phyloP scores from a whole-genome alignment of 305 asterid genomes.

The Lippia alba region DNA sequence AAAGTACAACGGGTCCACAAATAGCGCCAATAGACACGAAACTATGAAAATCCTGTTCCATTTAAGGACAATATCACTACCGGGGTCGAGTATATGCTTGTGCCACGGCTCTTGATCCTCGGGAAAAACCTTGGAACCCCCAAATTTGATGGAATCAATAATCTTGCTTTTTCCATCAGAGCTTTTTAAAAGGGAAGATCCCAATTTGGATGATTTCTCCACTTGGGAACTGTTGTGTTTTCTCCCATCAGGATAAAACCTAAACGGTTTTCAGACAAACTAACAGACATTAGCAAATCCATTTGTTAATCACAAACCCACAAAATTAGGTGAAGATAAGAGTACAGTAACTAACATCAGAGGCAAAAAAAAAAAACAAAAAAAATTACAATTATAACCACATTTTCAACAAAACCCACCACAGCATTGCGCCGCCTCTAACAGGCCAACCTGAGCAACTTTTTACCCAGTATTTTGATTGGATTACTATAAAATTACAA shows the following conservation, averaged over 20 bases:
- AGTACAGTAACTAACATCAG: conserved; percentile 1
- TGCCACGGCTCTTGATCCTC: conserved; percentile 62
- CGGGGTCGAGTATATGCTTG: conserved; percentile 85
- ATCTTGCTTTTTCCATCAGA: conserved; percentile 56
- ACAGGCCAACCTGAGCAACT: conserved; percentile 6
- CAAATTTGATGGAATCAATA: conserved; percentile 53
- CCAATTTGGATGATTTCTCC: conserved; percentile 52
- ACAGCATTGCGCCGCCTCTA: neutral
- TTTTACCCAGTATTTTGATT: conserved; percentile 2
- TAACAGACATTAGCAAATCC: conserved; percentile 38
- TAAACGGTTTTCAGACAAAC: conserved; percentile 43
- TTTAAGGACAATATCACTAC: conserved; percentile 80
- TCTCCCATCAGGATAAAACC: conserved; percentile 81
- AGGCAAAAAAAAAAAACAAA: neutral
- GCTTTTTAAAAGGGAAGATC: conserved; percentile 43
- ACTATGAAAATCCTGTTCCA: conserved; percentile 93
- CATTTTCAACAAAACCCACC: conserved; percentile 20
- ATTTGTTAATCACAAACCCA: conserved; percentile 18
- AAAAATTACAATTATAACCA: neutral
- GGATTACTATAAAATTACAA: conserved; percentile 8
- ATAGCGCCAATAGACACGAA: conserved; percentile 82
- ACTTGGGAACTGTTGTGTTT: conserved; percentile 48
- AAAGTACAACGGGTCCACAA: conserved; percentile 85
- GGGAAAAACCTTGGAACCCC: conserved; percentile 59
- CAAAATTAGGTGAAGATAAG: neutral